Evolutionary conservation across 345 rosid species (phyloP).

Genomic region (Euclidium syriacum): DNA sequence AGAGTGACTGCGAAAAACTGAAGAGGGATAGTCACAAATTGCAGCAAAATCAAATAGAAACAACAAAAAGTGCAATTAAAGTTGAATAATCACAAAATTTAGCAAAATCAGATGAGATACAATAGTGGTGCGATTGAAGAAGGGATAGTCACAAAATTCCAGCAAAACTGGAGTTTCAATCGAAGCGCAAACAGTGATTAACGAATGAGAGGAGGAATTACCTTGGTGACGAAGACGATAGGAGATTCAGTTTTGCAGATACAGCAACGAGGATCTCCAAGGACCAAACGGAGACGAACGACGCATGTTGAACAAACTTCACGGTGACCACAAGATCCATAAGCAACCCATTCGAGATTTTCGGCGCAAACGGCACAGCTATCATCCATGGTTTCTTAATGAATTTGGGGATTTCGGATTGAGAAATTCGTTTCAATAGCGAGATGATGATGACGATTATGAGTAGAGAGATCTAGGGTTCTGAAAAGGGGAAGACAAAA

Average conservation of each 20-base stretch:
- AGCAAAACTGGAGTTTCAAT: too few relatives aligned
- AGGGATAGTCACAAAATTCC: too few relatives aligned
- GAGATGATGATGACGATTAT: background rate
- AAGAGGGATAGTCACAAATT: too few relatives aligned
- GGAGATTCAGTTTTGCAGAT: conserved; percentile 77
- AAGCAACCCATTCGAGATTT: conserved; percentile 85
- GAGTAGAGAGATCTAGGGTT: conserved; percentile 34
- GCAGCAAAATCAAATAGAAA: too few relatives aligned
- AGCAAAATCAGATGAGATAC: too few relatives aligned
- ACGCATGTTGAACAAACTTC: conserved; percentile 93
- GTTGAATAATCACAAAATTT: too few relatives aligned
- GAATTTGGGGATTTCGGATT: conserved; percentile 5
- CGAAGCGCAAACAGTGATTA: background rate
- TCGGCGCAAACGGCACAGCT: conserved; percentile 96
- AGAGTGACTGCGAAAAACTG: background rate
- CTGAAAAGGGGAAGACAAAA: conserved; percentile 11
- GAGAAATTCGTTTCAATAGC: background rate
- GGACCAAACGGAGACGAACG: conserved; percentile 83
- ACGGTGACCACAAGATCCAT: conserved; percentile 89
- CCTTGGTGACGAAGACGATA: conserved; percentile 86
- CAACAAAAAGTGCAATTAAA: too few relatives aligned
- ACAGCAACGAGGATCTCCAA: conserved; percentile 83
- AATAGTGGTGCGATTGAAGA: too few relatives aligned
- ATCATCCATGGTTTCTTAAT: conserved; percentile 62
- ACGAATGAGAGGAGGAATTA: background rate